A percentile compares a stretch with the other conserved stretches of the same genome.
phyloP scores from a whole-genome alignment of 768 basidiomycete genomes.

The Trametes cinnabarina region DNA sequence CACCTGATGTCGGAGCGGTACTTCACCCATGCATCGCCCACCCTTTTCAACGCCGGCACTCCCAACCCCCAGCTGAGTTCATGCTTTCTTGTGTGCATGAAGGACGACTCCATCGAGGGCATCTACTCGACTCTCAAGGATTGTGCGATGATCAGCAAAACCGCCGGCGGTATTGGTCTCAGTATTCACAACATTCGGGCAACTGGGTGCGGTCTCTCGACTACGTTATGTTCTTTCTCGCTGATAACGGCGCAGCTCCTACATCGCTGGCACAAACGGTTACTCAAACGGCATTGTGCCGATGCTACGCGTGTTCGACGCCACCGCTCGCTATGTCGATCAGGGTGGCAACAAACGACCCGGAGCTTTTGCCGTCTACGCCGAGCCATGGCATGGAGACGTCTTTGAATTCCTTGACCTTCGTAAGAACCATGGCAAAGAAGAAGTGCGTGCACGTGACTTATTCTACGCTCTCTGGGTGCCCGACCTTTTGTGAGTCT shows the following conservation, averaged over 20 bases:
- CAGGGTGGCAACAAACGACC: constrained; percentile 99
- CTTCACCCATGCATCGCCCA: constrained; percentile 98
- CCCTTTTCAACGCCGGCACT: constrained; percentile 97
- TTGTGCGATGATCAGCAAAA: constrained; percentile 99
- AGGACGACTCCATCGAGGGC: constrained; percentile 97
- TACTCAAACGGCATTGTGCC: constrained; percentile 99
- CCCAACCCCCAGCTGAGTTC: constrained; percentile 93
- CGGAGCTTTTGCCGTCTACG: constrained; percentile 96
- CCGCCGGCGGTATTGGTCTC: constrained; percentile 95
- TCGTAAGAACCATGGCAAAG: constrained; percentile 98
- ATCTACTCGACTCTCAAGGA: constrained; percentile 98
- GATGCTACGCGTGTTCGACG: constrained; percentile 97
- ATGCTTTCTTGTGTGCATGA: constrained; percentile 98
- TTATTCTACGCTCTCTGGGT: constrained; percentile 99
- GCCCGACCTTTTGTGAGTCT: constrained; percentile 85
- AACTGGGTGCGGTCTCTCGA: constrained; percentile 63
- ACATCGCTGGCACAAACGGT: constrained; percentile 98
- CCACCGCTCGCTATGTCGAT: constrained; percentile 97
- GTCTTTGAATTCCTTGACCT: constrained; percentile 97
- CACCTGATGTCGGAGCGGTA: constrained; percentile 97
- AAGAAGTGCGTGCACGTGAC: constrained; percentile 94
- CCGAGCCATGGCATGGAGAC: constrained; percentile 99
- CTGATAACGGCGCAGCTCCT: constrained; percentile 57
- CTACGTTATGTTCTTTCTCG: neutral
- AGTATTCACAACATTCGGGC: constrained; percentile 96